Conservation (phyloP, 352 stramenopile species). For the Aphanomyces euteiches region DNA sequence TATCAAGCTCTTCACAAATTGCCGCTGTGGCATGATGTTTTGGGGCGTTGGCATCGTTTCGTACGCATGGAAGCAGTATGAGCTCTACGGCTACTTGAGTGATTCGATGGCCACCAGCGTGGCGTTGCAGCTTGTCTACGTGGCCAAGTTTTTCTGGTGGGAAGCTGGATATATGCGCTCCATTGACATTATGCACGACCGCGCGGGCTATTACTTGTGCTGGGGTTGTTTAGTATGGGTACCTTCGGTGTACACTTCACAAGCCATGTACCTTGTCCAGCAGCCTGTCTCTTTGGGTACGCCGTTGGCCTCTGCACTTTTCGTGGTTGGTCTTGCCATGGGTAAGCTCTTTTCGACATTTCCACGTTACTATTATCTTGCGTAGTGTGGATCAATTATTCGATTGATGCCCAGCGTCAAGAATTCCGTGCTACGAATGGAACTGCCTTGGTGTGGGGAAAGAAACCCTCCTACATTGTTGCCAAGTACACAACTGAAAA, state of each 20-base stretch:
- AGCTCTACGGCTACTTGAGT: slow-evolving; percentile 70
- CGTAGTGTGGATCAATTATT: slow-evolving; percentile 92
- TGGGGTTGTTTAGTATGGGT: slow-evolving; percentile 98
- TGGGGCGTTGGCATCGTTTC: slow-evolving; percentile 90
- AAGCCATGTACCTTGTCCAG: slow-evolving; percentile 89
- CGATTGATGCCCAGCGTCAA: slow-evolving; percentile 91
- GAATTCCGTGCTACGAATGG: slow-evolving; percentile 85
- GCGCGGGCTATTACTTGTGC: slow-evolving; percentile 93
- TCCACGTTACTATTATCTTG: slow-evolving; percentile 13
- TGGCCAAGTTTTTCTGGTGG: slow-evolving; percentile 98
- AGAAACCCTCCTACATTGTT: slow-evolving; percentile 87
- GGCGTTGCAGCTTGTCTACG: slow-evolving; percentile 90
- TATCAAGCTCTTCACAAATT: slow-evolving; percentile 98
- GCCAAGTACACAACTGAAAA: slow-evolving; percentile 90
- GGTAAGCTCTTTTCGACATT: slow-evolving; percentile 39
- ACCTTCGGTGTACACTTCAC: slow-evolving; percentile 94
- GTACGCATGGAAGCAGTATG: slow-evolving; percentile 86
- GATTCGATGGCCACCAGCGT: slow-evolving; percentile 88
- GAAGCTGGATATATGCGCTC: slow-evolving; percentile 95
- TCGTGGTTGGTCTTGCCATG: slow-evolving; percentile 75
- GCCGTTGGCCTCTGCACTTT: slow-evolving; percentile 43
- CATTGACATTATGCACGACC: slow-evolving; percentile 97
- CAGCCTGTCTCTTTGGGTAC: slow-evolving; percentile 75
- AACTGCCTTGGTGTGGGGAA: slow-evolving; percentile 89
- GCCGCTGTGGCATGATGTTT: slow-evolving; percentile 95